phyloP scores from a whole-genome alignment of 352 stramenopile species.

The Blastocystis sp. region DNA sequence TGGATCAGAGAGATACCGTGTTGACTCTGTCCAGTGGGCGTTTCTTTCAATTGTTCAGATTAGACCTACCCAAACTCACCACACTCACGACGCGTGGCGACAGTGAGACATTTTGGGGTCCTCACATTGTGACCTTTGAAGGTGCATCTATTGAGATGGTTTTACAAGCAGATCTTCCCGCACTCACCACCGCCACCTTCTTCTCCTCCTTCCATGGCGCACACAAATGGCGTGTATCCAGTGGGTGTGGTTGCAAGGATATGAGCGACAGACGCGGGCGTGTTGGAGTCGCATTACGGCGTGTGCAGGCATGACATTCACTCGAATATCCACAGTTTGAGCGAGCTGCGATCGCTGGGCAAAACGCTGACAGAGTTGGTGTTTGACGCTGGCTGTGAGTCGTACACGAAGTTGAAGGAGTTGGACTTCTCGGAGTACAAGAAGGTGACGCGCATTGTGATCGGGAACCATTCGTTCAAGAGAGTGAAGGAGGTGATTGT shows the following conservation, averaged over 20 bases:
- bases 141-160: background rate
- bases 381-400: background rate
- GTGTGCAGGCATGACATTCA: background rate
- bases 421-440: background rate
- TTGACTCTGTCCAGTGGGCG: background rate
- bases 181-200: background rate
- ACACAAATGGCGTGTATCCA: background rate
- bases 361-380: background rate
- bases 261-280: background rate
- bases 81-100: background rate
- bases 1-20: background rate
- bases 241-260: background rate
- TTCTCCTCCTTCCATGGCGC: background rate
- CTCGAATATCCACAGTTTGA: background rate
- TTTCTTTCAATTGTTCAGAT: background rate
- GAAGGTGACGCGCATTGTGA: background rate
- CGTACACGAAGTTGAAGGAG: background rate
- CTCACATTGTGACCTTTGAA: background rate
- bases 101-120: background rate
- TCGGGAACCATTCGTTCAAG: background rate
- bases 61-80: background rate
- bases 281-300: background rate
- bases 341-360: background rate
- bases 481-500: too few relatives aligned
- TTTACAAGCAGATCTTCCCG: background rate